These are phyloP conservation scores for Raffaelea arxii DNA, from an alignment of 2,329 filamentous ascomycete genomes.

Conservation along the genomic window DNA sequence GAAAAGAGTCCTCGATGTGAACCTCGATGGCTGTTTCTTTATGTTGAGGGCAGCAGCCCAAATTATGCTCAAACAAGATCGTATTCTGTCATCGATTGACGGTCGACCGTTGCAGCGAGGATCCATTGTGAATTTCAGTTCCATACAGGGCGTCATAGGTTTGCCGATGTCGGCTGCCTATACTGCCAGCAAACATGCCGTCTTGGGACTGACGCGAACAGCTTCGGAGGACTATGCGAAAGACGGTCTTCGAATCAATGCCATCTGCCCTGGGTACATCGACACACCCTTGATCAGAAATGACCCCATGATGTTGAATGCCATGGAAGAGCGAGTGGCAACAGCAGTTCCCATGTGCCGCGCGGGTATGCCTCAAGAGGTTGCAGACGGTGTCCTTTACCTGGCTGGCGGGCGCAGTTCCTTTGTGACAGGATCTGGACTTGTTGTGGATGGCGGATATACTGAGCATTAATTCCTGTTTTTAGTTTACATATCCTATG, in stretches of 20 bases:
- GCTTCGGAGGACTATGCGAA: slow-evolving; percentile 32
- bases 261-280: slow-evolving; percentile 21
- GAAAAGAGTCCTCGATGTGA: slow-evolving; percentile 30
- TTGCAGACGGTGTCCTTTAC: slow-evolving; percentile 20
- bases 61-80: slow-evolving; percentile 34
- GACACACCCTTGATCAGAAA: slow-evolving; percentile 15
- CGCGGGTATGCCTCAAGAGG: slow-evolving; percentile 18
- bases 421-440: not conserved
- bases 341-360: slow-evolving; percentile 18
- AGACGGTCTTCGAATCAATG: slow-evolving; percentile 28
- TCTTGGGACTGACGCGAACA: slow-evolving; percentile 26
- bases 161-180: slow-evolving; percentile 21
- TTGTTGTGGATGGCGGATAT: not conserved
- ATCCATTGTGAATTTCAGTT: slow-evolving; percentile 26
- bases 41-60: slow-evolving; percentile 27
- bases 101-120: slow-evolving; percentile 18
- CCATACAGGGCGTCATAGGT: slow-evolving; percentile 25
- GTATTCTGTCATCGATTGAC: slow-evolving; percentile 25
- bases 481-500: no score
- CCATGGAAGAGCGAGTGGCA: slow-evolving; percentile 15
- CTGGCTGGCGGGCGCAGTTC: slow-evolving; percentile 10
- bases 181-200: slow-evolving; percentile 24
- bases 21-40: slow-evolving; percentile 32
- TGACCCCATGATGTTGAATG: slow-evolving; percentile 17
- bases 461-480: not conserved